Evolutionary conservation across 2,329 filamentous ascomycete species (phyloP).

Genomic region (Aspergillus piperis): DNA sequence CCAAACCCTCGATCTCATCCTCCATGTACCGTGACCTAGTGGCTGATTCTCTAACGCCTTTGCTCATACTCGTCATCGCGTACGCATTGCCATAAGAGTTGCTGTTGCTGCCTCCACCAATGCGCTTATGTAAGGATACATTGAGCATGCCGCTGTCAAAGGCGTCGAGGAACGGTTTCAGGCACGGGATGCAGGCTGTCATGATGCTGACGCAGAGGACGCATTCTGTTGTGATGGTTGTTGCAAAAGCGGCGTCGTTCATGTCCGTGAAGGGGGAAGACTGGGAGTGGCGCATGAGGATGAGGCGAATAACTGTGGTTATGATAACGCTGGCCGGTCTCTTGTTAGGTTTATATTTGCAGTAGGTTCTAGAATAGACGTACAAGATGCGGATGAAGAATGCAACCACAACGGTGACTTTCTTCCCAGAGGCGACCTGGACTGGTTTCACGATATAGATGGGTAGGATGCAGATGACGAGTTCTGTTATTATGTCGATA

Average conservation of each 20-base stretch:
- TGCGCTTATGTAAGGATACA: background rate
- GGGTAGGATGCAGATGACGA: background rate
- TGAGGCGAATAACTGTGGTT: background rate
- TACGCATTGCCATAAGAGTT: background rate
- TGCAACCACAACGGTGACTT: background rate
- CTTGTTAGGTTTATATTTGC: too few species aligned
- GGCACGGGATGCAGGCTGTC: constrained; percentile 1
- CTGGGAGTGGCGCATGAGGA: background rate
- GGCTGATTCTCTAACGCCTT: background rate
- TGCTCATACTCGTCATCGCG: background rate
- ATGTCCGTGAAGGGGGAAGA: background rate
- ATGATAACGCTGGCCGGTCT: background rate
- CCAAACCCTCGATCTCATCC: background rate
- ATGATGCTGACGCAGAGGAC: constrained; percentile 4
- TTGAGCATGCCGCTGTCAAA: constrained; percentile 2
- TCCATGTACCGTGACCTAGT: background rate
- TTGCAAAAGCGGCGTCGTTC: background rate
- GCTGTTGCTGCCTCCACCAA: background rate
- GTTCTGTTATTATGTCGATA: background rate
- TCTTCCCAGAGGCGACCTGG: background rate
- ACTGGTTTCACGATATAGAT: constrained; percentile 1
- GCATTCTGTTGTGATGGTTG: background rate
- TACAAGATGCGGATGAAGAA: constrained; percentile 2
- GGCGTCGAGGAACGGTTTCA: constrained; percentile 4
- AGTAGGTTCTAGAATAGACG: background rate